Evolutionary conservation across 352 stramenopile genomes (phyloP).

Genomic region (Phytophthora citrophthora): DNA sequence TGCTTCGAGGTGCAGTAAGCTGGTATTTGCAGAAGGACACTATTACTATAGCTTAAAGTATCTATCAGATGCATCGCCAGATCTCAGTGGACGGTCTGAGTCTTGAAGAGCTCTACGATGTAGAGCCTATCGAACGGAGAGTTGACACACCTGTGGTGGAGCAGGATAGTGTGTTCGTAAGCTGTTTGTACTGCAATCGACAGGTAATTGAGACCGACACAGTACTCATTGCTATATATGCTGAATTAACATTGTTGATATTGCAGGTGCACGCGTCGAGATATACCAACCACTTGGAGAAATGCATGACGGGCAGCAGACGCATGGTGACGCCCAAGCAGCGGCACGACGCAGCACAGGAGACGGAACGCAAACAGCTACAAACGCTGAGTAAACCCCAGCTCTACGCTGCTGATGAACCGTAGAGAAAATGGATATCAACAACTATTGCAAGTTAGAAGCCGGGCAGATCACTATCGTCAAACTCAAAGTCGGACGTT

Average conservation of each 20-base stretch:
- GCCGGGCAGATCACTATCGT: conserved; percentile 68
- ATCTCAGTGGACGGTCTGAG: conserved; percentile 65
- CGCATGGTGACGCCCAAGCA: conserved; percentile 50
- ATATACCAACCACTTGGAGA: conserved; percentile 78
- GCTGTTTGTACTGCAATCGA: conserved; percentile 67
- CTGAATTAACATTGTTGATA: background rate
- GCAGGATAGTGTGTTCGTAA: conserved; percentile 67
- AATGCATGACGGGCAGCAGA: conserved; percentile 67
- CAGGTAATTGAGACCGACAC: conserved; percentile 36
- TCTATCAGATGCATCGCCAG: conserved; percentile 62
- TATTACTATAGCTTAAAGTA: background rate
- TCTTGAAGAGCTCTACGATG: conserved; percentile 78
- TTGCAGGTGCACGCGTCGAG: conserved; percentile 67
- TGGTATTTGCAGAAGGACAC: background rate
- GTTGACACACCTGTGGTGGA: conserved; percentile 39
- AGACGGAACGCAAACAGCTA: conserved; percentile 47
- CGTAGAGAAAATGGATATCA: conserved; percentile 22
- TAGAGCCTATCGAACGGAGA: conserved; percentile 57
- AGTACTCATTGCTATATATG: background rate
- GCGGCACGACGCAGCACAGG: conserved; percentile 39
- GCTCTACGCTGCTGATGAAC: conserved; percentile 20
- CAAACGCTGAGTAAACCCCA: conserved; percentile 42
- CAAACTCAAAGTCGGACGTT: conserved; percentile 57
- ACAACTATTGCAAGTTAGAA: conserved; percentile 35
- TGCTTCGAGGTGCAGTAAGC: conserved; percentile 62